Conservation (phyloP, 2,329 filamentous ascomycete genomes). For the Aspergillus flavus region DNA sequence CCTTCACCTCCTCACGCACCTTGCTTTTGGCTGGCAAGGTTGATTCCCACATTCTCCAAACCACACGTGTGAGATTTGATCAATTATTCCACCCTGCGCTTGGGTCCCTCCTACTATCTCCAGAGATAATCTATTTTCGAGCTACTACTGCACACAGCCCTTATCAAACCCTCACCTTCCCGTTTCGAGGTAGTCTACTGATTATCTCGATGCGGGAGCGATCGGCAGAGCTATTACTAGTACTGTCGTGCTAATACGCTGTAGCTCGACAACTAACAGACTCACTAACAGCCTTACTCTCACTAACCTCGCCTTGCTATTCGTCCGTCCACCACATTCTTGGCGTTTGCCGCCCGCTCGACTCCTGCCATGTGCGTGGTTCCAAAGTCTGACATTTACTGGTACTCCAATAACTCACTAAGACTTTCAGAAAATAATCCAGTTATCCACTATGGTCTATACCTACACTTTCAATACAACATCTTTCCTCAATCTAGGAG, state of each 20-base stretch:
- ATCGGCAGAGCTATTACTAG: not conserved
- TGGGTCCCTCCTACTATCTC: not conserved
- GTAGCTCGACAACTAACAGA: not conserved
- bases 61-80: not conserved
- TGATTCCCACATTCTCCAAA: not conserved
- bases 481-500: constrained; percentile 1
- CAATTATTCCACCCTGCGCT: constrained; percentile 5
- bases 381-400: constrained; percentile 4
- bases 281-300: not conserved
- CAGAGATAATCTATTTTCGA: not conserved
- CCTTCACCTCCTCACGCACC: not conserved
- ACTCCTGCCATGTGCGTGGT: constrained; percentile 7
- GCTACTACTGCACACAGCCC: not conserved
- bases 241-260: not conserved
- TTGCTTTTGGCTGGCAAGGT: constrained; percentile 9
- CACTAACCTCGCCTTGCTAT: not conserved
- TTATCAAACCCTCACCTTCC: constrained; percentile 1
- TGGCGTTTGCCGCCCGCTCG: constrained; percentile 3
- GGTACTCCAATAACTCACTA: not conserved
- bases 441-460: not conserved
- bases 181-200: not conserved
- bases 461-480: too few relatives aligned
- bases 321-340: not conserved
- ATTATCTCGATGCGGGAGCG: not conserved
- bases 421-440: not conserved